These are phyloP conservation scores for Herpetospermum pedunculosum DNA, from an alignment of 306 rosid genomes.

Conservation along the genomic window DNA sequence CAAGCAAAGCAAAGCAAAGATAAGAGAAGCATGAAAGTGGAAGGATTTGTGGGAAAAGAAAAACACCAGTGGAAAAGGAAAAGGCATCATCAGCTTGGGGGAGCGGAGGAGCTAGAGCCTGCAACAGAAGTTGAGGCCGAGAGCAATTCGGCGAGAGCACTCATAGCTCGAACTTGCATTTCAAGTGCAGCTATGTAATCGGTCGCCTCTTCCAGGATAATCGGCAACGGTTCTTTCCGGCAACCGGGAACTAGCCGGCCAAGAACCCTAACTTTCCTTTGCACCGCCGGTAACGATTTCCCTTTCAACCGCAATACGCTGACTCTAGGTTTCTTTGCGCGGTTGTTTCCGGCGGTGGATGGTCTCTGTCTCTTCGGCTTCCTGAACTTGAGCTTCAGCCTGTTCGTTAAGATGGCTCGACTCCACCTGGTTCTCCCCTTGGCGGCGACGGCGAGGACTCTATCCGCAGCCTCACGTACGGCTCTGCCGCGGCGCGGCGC, in stretches of 20 bases:
- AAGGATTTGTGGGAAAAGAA: background rate
- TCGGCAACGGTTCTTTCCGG: conserved; percentile 69
- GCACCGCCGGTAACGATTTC: conserved; percentile 62
- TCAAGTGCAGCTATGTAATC: conserved; percentile 86
- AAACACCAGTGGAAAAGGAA: conserved; percentile 18
- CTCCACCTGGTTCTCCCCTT: conserved; percentile 89
- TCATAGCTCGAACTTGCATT: conserved; percentile 95
- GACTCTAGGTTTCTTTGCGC: conserved; percentile 52
- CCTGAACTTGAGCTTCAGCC: conserved; percentile 68
- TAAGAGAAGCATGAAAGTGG: background rate
- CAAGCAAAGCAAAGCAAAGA: background rate
- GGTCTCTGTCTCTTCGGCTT: conserved; percentile 33
- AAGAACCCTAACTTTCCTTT: conserved; percentile 51
- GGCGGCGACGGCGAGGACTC: conserved; percentile 68
- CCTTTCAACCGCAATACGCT: conserved; percentile 59
- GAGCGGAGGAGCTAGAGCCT: conserved; percentile 22
- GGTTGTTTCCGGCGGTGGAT: conserved; percentile 13
- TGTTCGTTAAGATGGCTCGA: conserved; percentile 59
- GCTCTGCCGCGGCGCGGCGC: conserved; percentile 47
- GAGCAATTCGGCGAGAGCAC: conserved; percentile 52
- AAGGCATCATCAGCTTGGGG: conserved; percentile 37
- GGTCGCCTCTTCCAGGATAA: conserved; percentile 68
- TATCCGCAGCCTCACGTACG: conserved; percentile 74
- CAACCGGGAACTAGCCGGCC: conserved; percentile 96
- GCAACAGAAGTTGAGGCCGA: conserved; percentile 30